These are phyloP conservation scores for Cytospora chrysosperma DNA, from an alignment of 2,329 filamentous ascomycete genomes.

Conservation along the genomic window DNA sequence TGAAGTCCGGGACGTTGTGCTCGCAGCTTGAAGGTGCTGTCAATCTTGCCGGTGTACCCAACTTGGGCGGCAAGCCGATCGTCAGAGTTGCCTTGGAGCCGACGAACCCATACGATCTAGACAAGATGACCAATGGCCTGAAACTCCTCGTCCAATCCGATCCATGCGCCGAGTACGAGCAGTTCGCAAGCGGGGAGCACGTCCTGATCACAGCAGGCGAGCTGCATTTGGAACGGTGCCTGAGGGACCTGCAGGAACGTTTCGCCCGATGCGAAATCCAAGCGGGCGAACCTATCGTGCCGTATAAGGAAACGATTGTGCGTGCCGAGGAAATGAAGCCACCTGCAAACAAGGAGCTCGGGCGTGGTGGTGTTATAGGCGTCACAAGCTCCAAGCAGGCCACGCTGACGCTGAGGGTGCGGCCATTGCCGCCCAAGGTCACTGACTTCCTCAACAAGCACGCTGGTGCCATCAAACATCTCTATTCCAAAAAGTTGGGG, in stretches of 20 bases:
- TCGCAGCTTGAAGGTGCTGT: slow-evolving; percentile 82
- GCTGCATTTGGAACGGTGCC: slow-evolving; percentile 86
- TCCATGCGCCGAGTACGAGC: slow-evolving; percentile 93
- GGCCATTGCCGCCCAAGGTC: slow-evolving; percentile 73
- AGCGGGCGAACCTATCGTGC: slow-evolving; percentile 89
- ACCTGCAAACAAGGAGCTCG: slow-evolving; percentile 79
- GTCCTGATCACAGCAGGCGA: slow-evolving; percentile 93
- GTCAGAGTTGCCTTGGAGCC: slow-evolving; percentile 96
- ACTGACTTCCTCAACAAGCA: slow-evolving; percentile 87
- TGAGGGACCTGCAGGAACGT: slow-evolving; percentile 88
- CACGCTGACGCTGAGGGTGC: slow-evolving; percentile 71
- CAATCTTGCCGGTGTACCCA: slow-evolving; percentile 82
- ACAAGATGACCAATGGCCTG: slow-evolving; percentile 91
- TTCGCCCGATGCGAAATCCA: slow-evolving; percentile 96
- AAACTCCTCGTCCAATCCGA: slow-evolving; percentile 89
- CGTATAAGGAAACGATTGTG: slow-evolving; percentile 91
- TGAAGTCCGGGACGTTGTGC: slow-evolving; percentile 93
- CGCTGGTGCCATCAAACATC: slow-evolving; percentile 70
- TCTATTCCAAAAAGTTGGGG: slow-evolving; percentile 60
- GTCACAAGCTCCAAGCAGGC: slow-evolving; percentile 85
- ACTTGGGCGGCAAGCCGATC: slow-evolving; percentile 79
- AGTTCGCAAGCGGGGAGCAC: slow-evolving; percentile 89
- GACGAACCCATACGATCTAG: slow-evolving; percentile 81
- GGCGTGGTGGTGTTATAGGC: slow-evolving; percentile 74
- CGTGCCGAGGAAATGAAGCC: slow-evolving; percentile 88